These are phyloP conservation scores for Thermothelomyces thermophilus DNA, from an alignment of 2,329 filamentous ascomycete genomes.

Conservation along the genomic window DNA sequence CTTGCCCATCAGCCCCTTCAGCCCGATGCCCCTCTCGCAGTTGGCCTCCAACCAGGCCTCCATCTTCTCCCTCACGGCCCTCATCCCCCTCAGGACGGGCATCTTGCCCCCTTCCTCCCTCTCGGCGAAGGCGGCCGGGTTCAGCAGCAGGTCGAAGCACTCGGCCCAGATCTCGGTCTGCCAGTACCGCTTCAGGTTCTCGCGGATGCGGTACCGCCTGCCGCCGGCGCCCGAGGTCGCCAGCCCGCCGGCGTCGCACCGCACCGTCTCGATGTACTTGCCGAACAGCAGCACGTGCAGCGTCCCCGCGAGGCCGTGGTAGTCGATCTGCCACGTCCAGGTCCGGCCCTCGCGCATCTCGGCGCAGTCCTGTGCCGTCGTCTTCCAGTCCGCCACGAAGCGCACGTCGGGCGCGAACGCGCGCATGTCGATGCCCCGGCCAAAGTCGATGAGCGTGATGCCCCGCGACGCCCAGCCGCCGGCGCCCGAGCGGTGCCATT, in stretches of 20 bases:
- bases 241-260: conserved; percentile 47
- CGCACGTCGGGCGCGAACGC: conserved; percentile 69
- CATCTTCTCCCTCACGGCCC: conserved; percentile 66
- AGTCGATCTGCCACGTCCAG: conserved; percentile 98
- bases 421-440: conserved; percentile 87
- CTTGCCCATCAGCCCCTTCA: conserved; percentile 64
- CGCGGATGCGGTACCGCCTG: conserved; percentile 71
- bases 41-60: conserved; percentile 75
- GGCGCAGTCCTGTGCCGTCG: conserved; percentile 76
- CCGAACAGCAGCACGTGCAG: conserved; percentile 88
- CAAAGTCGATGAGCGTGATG: conserved; percentile 86
- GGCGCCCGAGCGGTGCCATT: conserved; percentile 67
- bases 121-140: conserved; percentile 63
- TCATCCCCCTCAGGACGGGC: conserved; percentile 68
- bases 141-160: conserved; percentile 79
- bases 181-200: conserved; percentile 91
- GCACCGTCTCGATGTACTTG: conserved; percentile 81
- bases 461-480: conserved; percentile 77
- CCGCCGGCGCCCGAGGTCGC: conserved; percentile 41
- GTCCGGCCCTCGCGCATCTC: conserved; percentile 92
- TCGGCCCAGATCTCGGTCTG: conserved; percentile 84
- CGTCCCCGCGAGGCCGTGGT: conserved; percentile 84
- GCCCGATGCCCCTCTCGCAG: conserved; percentile 69
- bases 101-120: conserved; percentile 60
- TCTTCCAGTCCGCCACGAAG: conserved; percentile 96